Evolutionary conservation across 2,329 filamentous ascomycete species (phyloP), one percentile per base, ranked within the genome.

Genomic region (Verticillium tricorpus): DNA sequence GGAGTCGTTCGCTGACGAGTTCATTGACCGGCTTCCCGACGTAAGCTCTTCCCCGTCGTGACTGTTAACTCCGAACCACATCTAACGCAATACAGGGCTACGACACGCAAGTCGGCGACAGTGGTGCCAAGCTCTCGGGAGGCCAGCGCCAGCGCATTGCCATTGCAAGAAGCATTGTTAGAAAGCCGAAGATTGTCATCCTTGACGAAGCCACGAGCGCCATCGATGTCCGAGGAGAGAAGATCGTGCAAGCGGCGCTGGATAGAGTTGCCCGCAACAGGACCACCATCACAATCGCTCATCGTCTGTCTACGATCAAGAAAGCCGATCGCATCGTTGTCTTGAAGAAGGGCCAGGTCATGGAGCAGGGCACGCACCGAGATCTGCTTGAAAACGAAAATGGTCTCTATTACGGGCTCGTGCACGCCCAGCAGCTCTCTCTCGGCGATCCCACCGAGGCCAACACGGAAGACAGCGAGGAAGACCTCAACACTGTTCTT

Each of bases 71-170:
- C 12, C 2, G 3, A 2, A n/a, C 45, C 39, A 37, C 12, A 35
- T 17, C 14, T 57, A 65, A 73, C 28, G 60, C 35, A 28, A 17
- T 50, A 8, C 32, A 90, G 77, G 85, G 86, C 1, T 93, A 93
- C 69, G 82, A 89, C 5, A 92, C 91, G 0, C 75, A 84, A 9
- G 91, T 95, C 1, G 92, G 92, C 1, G 91, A 94, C 69, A 84
- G 84, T 32, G 92, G 92, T 5, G 88, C 89, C 57, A 92, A 91
- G 70, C 78, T 96, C 1, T 92, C 89, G 12, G 90, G 91, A n/a
- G 92, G 92, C 1, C 92, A 96, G 72, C 85, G 91, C n/a, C 92
- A 96, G 72, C 85, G 92, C 5, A 82, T 96, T 28, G 89, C 90
- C 2, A 93, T 93, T 64, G 90, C 90, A 1, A 82, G 91, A 34